phyloP scores from a whole-genome alignment of 202 grass and related monocot species.

The Saccharum hybrid region DNA sequence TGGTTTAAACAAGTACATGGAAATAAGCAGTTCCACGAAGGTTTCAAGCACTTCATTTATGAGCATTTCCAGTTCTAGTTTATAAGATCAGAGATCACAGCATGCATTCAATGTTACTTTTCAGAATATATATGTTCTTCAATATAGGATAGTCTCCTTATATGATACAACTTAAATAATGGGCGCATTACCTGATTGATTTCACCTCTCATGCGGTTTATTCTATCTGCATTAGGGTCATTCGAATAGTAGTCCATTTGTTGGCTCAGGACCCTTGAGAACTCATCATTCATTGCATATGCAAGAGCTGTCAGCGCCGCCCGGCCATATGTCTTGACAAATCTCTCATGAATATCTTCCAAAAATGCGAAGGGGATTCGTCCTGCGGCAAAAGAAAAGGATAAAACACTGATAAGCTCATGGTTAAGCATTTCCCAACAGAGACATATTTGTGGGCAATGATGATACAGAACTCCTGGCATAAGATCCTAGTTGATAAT shows the following conservation, averaged over 20 bases:
- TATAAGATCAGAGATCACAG: not conserved
- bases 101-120: not conserved
- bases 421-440: not conserved
- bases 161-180: not conserved
- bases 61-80: not conserved
- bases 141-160: not conserved
- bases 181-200: constrained; percentile 73
- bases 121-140: not conserved
- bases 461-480: not conserved
- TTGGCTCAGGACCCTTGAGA: constrained; percentile 85
- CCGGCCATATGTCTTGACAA: constrained; percentile 87
- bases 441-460: not conserved
- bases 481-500: not conserved
- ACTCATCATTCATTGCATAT: constrained; percentile 94
- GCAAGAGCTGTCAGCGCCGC: constrained; percentile 80
- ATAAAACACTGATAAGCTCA: not conserved
- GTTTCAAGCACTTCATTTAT: not conserved
- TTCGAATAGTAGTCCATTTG: constrained; percentile 97
- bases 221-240: constrained; percentile 87
- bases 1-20: not conserved
- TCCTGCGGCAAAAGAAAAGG: constrained; percentile 41
- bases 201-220: constrained; percentile 91
- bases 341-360: constrained; percentile 88
- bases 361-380: constrained; percentile 91
- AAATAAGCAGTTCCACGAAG: not conserved